These are phyloP conservation scores for Asterella californica DNA, from an alignment of 225 moss, liverwort and hornwort genomes.

Conservation along the genomic window DNA sequence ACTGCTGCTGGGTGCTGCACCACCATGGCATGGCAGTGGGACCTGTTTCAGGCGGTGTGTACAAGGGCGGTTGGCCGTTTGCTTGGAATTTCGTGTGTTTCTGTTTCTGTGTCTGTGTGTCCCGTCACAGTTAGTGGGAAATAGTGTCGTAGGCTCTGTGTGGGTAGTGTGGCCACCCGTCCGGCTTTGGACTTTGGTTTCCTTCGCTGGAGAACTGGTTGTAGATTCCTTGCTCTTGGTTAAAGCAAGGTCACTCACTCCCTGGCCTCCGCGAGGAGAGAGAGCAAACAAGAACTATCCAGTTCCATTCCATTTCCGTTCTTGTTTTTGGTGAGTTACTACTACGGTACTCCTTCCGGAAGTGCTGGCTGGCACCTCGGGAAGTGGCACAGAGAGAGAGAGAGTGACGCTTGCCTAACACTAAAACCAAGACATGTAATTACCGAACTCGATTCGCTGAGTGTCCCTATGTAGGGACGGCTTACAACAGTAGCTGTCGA, in stretches of 20 bases:
- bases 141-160: not conserved
- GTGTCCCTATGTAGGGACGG: not conserved
- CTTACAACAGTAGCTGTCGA: not conserved
- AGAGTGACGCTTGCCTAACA: not conserved
- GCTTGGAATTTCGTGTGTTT: slow-evolving; percentile 16
- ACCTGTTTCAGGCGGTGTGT: no score
- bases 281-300: not conserved
- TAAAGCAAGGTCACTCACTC: not conserved
- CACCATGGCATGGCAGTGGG: no score
- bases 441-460: not conserved
- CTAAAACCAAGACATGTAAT: not conserved
- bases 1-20: no score
- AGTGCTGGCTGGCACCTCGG: not conserved
- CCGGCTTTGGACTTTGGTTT: not conserved
- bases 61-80: slow-evolving; percentile 6
- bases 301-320: not conserved
- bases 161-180: not conserved
- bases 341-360: not conserved
- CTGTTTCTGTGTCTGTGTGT: no score
- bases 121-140: not conserved
- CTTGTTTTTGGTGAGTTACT: not conserved
- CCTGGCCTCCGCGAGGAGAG: not conserved
- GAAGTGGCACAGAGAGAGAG: not conserved
- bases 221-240: slow-evolving; percentile 1
- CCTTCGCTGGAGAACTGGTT: not conserved